phyloP scores from a whole-genome alignment of 2,329 filamentous ascomycete species.

The Coleophoma eucalyptorum region DNA sequence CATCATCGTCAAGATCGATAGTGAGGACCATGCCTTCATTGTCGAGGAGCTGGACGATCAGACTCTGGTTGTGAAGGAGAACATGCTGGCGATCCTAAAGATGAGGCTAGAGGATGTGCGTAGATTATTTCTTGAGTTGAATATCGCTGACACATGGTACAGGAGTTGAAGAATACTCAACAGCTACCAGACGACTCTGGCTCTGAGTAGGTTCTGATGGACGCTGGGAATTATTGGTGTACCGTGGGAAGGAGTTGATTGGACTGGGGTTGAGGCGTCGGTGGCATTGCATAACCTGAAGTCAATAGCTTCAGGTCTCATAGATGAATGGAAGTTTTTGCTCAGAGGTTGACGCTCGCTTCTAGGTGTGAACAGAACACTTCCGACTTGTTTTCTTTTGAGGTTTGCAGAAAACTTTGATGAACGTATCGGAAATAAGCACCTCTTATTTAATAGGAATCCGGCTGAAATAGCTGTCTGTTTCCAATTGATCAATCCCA shows the following conservation, averaged over 20 bases:
- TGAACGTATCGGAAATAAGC: too few relatives aligned
- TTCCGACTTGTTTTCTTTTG: too few relatives aligned
- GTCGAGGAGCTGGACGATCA: constrained; percentile 79
- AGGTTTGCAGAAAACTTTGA: too few relatives aligned
- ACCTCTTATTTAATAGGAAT: too few relatives aligned
- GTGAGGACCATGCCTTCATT: constrained; percentile 66
- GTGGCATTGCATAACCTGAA: too few relatives aligned
- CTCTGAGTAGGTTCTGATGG: constrained; percentile 10
- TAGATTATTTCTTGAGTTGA: constrained; percentile 8
- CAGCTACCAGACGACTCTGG: constrained; percentile 15
- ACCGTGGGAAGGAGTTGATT: background rate
- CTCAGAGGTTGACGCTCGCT: too few relatives aligned
- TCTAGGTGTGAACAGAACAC: too few relatives aligned
- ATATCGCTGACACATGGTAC: background rate
- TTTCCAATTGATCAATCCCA: too few relatives aligned
- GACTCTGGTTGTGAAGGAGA: constrained; percentile 70
- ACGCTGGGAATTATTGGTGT: background rate
- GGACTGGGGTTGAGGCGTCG: too few relatives aligned
- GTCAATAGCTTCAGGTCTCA: too few relatives aligned
- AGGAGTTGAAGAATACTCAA: constrained; percentile 28
- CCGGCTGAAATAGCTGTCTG: too few relatives aligned
- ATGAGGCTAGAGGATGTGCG: constrained; percentile 62
- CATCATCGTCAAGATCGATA: constrained; percentile 76
- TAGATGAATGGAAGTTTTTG: too few relatives aligned
- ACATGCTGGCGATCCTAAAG: constrained; percentile 67